A percentile compares a stretch with the other conserved stretches of the same genome.
phyloP scores from a whole-genome alignment of 2,329 filamentous ascomycete genomes.

The Sporothrix luriei region DNA sequence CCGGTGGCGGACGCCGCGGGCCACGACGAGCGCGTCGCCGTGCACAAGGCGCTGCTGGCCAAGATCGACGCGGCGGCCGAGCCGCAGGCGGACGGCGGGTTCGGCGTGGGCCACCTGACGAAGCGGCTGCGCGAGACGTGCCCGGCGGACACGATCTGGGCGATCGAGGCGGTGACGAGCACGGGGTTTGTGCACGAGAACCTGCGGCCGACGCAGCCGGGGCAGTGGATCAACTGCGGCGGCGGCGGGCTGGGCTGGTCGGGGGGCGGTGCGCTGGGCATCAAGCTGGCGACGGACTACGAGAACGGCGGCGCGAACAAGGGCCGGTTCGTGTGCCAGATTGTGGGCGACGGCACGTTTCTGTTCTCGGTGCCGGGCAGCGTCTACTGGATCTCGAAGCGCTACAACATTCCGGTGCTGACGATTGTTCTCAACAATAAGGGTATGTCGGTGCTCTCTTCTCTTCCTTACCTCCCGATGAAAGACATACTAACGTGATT shows the following conservation, averaged over 20 bases:
- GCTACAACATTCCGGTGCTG: constrained; percentile 52
- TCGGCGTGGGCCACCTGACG: constrained; percentile 56
- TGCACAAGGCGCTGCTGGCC: constrained; percentile 61
- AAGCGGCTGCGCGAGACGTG: constrained; percentile 44
- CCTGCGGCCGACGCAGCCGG: constrained; percentile 60
- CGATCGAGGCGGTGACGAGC: constrained; percentile 74
- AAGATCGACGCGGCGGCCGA: constrained; percentile 59
- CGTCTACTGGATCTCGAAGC: constrained; percentile 53
- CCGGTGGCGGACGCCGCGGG: constrained; percentile 48
- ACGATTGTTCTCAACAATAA: constrained; percentile 57
- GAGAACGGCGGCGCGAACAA: constrained; percentile 45
- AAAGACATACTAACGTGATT: background rate
- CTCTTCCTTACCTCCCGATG: background rate
- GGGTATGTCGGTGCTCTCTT: constrained; percentile 48
- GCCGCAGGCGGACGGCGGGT: constrained; percentile 63
- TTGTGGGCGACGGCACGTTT: constrained; percentile 55
- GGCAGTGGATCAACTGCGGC: constrained; percentile 57
- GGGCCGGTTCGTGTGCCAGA: constrained; percentile 53
- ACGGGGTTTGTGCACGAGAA: constrained; percentile 68
- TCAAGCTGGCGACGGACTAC: constrained; percentile 52
- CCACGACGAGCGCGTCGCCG: constrained; percentile 58
- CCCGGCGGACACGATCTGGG: constrained; percentile 65
- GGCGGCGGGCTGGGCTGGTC: constrained; percentile 58
- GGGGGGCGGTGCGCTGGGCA: constrained; percentile 54
- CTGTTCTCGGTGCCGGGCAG: constrained; percentile 54